These are phyloP conservation scores for Alternaria gansuensis DNA, from an alignment of 2,329 filamentous ascomycete species.

Conservation along the genomic window DNA sequence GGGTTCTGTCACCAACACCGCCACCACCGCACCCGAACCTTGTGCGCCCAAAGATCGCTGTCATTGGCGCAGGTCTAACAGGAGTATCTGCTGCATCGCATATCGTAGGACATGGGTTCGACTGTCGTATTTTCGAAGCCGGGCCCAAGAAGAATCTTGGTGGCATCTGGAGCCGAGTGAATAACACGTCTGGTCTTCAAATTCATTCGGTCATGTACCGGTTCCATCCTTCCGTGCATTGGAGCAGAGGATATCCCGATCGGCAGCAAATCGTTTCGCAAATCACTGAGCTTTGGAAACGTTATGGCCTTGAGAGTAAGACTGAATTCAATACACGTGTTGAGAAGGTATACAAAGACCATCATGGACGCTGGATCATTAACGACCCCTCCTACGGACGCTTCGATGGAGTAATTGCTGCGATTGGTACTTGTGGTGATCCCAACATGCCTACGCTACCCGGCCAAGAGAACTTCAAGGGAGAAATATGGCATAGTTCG, in stretches of 20 bases:
- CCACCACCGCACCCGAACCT: slow-evolving; percentile 67
- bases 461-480: slow-evolving; percentile 76
- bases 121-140: slow-evolving; percentile 80
- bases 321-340: slow-evolving; percentile 78
- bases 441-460: slow-evolving; percentile 75
- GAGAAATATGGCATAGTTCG: slow-evolving; percentile 77
- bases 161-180: slow-evolving; percentile 84
- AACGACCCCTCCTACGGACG: slow-evolving; percentile 74
- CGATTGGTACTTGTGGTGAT: slow-evolving; percentile 82
- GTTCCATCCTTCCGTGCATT: slow-evolving; percentile 82
- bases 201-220: slow-evolving; percentile 89
- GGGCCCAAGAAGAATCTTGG: slow-evolving; percentile 72
- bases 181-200: slow-evolving; percentile 82
- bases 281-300: slow-evolving; percentile 76
- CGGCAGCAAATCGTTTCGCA: slow-evolving; percentile 78
- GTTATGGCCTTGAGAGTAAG: slow-evolving; percentile 73
- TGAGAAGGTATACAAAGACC: slow-evolving; percentile 73
- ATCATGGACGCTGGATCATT: slow-evolving; percentile 76
- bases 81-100: slow-evolving; percentile 81
- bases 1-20: slow-evolving; percentile 73
- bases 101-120: slow-evolving; percentile 85
- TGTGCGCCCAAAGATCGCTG: slow-evolving; percentile 65
- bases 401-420: slow-evolving; percentile 81
- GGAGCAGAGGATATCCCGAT: slow-evolving; percentile 78
- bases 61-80: slow-evolving; percentile 67